A percentile compares a stretch with the other conserved stretches of the same genome.
Conservation (phyloP, 306 rosid genomes). For the Comarum palustre region DNA sequence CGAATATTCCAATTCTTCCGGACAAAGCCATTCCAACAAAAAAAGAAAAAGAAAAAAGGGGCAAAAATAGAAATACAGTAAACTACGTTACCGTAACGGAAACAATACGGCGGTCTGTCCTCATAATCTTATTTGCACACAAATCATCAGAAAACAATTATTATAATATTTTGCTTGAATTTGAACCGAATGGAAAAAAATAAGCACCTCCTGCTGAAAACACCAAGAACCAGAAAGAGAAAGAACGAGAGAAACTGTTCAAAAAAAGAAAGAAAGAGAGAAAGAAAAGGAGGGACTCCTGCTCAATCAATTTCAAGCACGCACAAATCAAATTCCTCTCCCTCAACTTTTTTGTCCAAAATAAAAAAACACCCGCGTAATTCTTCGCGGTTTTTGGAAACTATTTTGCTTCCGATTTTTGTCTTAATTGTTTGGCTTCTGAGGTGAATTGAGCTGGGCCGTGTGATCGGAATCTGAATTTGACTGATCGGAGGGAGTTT, state of each 20-base stretch:
- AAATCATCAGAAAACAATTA: background rate
- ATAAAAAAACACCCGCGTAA: background rate
- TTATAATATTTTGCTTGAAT: slow-evolving; percentile 6
- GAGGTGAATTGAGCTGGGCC: slow-evolving; percentile 22
- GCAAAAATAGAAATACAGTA: background rate
- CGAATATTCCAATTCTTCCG: too few relatives aligned
- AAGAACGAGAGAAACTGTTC: background rate
- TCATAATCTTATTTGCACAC: too few relatives aligned
- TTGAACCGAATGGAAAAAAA: background rate
- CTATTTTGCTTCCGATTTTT: background rate
- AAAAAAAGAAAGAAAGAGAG: slow-evolving; percentile 15
- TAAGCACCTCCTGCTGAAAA: slow-evolving; percentile 57
- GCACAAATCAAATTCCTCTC: slow-evolving; percentile 19
- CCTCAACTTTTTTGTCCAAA: background rate
- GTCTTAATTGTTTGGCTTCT: background rate
- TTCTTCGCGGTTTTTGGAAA: background rate
- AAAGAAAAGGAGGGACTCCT: slow-evolving; percentile 23
- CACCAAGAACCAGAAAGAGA: slow-evolving; percentile 58
- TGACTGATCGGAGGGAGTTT: slow-evolving; percentile 23
- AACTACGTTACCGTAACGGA: background rate
- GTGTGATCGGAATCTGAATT: slow-evolving; percentile 51
- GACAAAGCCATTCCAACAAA: background rate
- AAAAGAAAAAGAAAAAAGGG: background rate
- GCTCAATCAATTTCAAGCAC: slow-evolving; percentile 39
- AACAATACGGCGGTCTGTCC: slow-evolving; percentile 7